Conservation (phyloP, 257 asterid genomes). For the Solanum gracilifrons region DNA sequence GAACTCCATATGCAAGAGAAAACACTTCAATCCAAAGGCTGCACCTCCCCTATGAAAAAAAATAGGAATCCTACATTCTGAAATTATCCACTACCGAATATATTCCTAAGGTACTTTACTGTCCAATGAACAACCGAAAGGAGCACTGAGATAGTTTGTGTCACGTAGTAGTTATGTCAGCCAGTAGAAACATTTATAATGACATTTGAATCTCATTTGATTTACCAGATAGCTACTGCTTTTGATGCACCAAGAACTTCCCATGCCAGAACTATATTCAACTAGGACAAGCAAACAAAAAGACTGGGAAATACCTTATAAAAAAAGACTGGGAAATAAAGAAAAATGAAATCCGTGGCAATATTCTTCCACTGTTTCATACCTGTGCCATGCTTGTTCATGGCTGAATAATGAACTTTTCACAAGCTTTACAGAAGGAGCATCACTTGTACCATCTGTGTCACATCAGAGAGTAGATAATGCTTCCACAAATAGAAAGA, state of each 20-base stretch:
- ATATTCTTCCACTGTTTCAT: background rate
- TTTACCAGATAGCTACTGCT: background rate
- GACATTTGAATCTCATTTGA: background rate
- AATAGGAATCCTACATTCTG: background rate
- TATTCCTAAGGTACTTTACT: background rate
- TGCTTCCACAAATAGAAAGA: constrained; percentile 9
- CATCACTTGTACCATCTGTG: constrained; percentile 54
- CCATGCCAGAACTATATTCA: background rate
- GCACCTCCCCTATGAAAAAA: background rate
- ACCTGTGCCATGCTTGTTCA: constrained; percentile 99
- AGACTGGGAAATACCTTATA: background rate
- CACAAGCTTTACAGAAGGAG: constrained; percentile 71
- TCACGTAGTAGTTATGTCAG: background rate
- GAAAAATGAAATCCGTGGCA: background rate
- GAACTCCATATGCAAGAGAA: background rate
- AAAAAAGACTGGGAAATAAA: background rate
- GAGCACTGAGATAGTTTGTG: background rate
- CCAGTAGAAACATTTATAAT: background rate
- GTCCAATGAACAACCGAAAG: background rate
- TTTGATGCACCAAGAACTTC: background rate
- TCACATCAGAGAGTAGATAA: constrained; percentile 3
- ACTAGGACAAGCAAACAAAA: background rate
- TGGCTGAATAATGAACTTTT: constrained; percentile 89
- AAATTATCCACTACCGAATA: background rate
- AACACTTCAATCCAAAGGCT: background rate